These are phyloP conservation scores for Clonostachys rosea DNA, from an alignment of 2,329 filamentous ascomycete genomes.

Conservation along the genomic window DNA sequence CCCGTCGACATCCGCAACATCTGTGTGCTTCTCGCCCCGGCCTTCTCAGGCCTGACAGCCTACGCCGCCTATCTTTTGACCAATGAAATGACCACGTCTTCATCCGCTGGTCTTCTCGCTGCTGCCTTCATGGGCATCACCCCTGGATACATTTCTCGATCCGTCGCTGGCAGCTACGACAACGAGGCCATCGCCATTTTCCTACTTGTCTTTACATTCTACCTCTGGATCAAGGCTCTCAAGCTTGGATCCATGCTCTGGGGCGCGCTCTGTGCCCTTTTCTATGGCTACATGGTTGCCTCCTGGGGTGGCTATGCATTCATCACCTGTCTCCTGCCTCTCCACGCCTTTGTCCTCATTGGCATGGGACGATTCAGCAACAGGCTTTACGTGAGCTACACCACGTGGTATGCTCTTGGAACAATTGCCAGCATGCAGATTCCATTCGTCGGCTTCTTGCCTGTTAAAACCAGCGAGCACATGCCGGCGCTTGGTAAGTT, in stretches of 20 bases:
- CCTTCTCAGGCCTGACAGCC: conserved; percentile 89
- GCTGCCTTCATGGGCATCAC: conserved; percentile 97
- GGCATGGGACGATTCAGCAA: conserved; percentile 97
- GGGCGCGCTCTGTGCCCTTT: conserved; percentile 89
- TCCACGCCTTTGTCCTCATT: conserved; percentile 90
- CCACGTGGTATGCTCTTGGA: conserved; percentile 95
- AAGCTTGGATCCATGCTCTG: conserved; percentile 96
- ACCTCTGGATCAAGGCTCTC: conserved; percentile 96
- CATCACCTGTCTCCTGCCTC: conserved; percentile 93
- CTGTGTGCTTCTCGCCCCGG: conserved; percentile 92
- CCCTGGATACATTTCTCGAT: conserved; percentile 95
- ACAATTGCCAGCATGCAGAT: conserved; percentile 99
- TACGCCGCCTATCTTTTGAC: conserved; percentile 92
- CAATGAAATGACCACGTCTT: conserved; percentile 93
- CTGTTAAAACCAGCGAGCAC: conserved; percentile 95
- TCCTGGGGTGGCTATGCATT: conserved; percentile 99
- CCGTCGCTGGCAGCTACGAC: conserved; percentile 96
- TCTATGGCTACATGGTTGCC: conserved; percentile 99
- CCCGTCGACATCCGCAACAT: conserved; percentile 99
- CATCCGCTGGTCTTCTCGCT: conserved; percentile 90
- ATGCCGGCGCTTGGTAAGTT: conserved; percentile 87
- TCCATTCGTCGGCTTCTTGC: conserved; percentile 95
- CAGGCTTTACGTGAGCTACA: conserved; percentile 92
- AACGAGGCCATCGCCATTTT: conserved; percentile 99
- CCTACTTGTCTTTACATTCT: conserved; percentile 97